Base-by-base conservation (phyloP, 1,139 yeast genomes). In the Saccharomyces uvarum region DNA sequence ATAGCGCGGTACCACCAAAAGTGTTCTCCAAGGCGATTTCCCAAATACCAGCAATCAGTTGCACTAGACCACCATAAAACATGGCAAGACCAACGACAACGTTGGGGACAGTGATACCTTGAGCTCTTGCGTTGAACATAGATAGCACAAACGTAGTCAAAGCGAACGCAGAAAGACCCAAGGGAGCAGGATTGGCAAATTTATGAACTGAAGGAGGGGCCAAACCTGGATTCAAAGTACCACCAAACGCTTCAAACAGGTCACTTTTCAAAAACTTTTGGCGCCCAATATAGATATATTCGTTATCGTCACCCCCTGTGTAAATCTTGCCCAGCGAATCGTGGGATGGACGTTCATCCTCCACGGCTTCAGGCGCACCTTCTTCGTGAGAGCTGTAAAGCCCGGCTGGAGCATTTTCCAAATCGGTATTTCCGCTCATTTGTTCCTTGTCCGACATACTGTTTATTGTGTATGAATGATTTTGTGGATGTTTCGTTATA, bases 131-230 rank as follows among this genome's bases (percentile, higher is more conserved):
- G 60, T 83, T 82, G 60, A 82, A 74, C 67, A 90, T 73, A 3
- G 91, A 83, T 50, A 89, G 76, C 13, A 88, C 88, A 70, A 90
- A 87, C 4, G 96, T 87, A 19, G 96, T 87, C 61, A 88, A 75
- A 6, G 95, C 96, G 67, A 90, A 89, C 3, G 88, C 95, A 51
- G 83, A 79, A 59, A 90, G 76, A 13, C 97, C 97, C 54, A 90
- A 76, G 2, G 97, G 96, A 51, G 95, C 88, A 48, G 97, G 95
- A 70, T 89, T 89, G 58, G 86, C 96, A 69, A 88, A 84, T 70
- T 83, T 78, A 70, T 86, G 82, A 51, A 79, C 75, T 32, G 95
- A 83, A 44, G 87, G 62, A 32, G 65, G 65, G 3, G 71, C 64
- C 49, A 65, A 61, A 56, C 84, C 84, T 19, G 85, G 84, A 61